Evolutionary conservation across 805 yeast species (phyloP).

Genomic region (Candida methanosorbosa): DNA sequence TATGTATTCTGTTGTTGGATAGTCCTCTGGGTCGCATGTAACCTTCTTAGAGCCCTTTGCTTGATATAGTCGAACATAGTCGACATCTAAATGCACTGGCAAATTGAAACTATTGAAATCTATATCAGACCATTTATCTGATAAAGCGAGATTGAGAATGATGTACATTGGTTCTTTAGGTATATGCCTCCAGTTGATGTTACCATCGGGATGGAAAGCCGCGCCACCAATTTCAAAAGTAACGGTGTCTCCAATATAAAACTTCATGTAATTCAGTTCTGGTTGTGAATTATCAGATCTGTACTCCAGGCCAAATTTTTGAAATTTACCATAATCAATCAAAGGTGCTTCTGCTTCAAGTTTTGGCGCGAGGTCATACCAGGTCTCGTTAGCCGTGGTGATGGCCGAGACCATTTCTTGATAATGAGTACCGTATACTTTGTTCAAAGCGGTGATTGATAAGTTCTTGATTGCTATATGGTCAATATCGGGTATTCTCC

Average conservation of each 20-base stretch:
- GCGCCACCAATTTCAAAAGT: slow-evolving; percentile 24
- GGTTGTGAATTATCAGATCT: slow-evolving; percentile 14
- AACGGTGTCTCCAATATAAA: slow-evolving; percentile 22
- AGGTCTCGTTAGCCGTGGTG: slow-evolving; percentile 66
- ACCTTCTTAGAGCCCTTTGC: slow-evolving; percentile 21
- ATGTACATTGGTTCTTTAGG: slow-evolving; percentile 82
- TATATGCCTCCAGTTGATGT: slow-evolving; percentile 67
- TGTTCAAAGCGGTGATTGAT: slow-evolving; percentile 70
- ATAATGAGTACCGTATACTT: slow-evolving; percentile 86
- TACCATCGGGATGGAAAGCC: slow-evolving; percentile 31
- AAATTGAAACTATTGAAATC: slow-evolving; percentile 27
- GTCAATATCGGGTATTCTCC: slow-evolving; percentile 88
- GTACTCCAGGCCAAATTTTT: slow-evolving; percentile 28
- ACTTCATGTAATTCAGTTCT: slow-evolving; percentile 26
- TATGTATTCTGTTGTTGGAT: slow-evolving; percentile 30
- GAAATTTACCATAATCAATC: slow-evolving; percentile 14
- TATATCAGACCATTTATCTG: slow-evolving; percentile 39
- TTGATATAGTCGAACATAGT: slow-evolving; percentile 33
- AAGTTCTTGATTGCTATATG: slow-evolving; percentile 65
- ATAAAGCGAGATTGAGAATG: slow-evolving; percentile 71
- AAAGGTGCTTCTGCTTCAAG: slow-evolving; percentile 2
- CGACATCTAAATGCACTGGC: slow-evolving; percentile 29
- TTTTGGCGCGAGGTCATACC: slow-evolving; percentile 46
- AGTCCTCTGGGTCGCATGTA: slow-evolving; percentile 30
- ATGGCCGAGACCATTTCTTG: slow-evolving; percentile 89